Evolutionary conservation across 345 rosid genomes (phyloP).

Genomic region (Anacardium occidentale): DNA sequence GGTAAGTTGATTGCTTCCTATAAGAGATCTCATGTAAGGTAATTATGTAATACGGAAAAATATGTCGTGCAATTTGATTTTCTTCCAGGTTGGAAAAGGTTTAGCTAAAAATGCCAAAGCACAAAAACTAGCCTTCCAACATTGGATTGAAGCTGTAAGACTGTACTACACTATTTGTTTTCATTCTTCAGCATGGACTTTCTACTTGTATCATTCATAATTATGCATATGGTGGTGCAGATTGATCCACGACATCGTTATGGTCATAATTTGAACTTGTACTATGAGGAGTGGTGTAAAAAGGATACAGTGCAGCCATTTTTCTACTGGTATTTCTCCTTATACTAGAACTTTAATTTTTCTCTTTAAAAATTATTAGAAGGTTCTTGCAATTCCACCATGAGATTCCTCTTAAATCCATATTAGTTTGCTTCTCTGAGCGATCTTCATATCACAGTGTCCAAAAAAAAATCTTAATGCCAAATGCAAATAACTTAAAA

Average conservation of each 20-base stretch:
- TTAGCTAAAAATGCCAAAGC: conserved; percentile 19
- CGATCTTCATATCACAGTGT: not conserved
- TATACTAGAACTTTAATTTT: not conserved
- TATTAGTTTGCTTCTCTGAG: not conserved
- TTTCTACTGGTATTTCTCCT: conserved; percentile 31
- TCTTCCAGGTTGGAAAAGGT: conserved; percentile 29
- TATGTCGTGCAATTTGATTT: not conserved
- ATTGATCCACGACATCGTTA: conserved; percentile 41
- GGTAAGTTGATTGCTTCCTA: conserved; percentile 17
- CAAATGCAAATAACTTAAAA: no score
- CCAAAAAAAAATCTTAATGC: no score
- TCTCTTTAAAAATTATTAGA: no score
- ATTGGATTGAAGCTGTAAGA: conserved; percentile 34
- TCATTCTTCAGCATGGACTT: not conserved
- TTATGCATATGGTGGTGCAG: not conserved
- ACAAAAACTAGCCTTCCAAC: conserved; percentile 28
- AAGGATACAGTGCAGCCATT: conserved; percentile 36
- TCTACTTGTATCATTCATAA: not conserved
- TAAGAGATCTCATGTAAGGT: not conserved
- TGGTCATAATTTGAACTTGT: conserved; percentile 37
- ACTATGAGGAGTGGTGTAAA: conserved; percentile 34
- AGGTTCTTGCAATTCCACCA: not conserved
- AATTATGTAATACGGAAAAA: not conserved
- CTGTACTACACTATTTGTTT: not conserved
- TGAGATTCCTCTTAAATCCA: not conserved